phyloP scores from a whole-genome alignment of 139 green algal species.

The Gonium pectorale region DNA sequence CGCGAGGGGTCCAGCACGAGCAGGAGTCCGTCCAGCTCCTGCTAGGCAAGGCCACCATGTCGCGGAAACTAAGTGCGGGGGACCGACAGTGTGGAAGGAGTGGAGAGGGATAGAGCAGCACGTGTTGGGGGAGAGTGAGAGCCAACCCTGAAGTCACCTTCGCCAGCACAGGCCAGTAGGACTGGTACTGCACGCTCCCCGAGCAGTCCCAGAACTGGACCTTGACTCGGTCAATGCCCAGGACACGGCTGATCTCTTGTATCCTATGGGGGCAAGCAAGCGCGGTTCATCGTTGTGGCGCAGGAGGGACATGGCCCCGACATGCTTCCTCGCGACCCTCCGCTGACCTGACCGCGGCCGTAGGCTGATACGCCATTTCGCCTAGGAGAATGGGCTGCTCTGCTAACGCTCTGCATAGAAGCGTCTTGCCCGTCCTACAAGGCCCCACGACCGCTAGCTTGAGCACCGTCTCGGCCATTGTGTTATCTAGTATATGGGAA shows the following conservation, averaged over 20 bases:
- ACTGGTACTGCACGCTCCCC: constrained; percentile 59
- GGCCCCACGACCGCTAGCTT: constrained; percentile 70
- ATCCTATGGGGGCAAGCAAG: constrained; percentile 49
- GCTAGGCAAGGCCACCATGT: no score
- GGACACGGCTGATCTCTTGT: constrained; percentile 60
- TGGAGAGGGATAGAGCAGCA: no score
- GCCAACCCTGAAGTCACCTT: no score
- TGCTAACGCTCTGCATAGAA: constrained; percentile 61
- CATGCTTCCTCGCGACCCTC: constrained; percentile 18
- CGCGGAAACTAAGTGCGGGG: no score
- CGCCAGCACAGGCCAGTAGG: constrained; percentile 61
- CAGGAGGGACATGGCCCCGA: not conserved
- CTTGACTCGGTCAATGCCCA: constrained; percentile 63
- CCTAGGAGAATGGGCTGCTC: constrained; percentile 58
- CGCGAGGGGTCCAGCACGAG: constrained; percentile 61
- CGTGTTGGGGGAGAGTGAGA: no score
- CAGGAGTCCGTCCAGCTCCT: constrained; percentile 70
- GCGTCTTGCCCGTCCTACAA: constrained; percentile 61
- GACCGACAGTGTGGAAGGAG: no score
- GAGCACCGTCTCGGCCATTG: constrained; percentile 50
- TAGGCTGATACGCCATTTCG: constrained; percentile 61
- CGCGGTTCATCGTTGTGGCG: not conserved
- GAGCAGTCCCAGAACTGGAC: constrained; percentile 74
- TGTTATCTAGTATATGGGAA: no score
- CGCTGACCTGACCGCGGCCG: constrained; percentile 60